phyloP scores from a whole-genome alignment of 768 basidiomycete genomes.

The Saitozyma sp. region DNA sequence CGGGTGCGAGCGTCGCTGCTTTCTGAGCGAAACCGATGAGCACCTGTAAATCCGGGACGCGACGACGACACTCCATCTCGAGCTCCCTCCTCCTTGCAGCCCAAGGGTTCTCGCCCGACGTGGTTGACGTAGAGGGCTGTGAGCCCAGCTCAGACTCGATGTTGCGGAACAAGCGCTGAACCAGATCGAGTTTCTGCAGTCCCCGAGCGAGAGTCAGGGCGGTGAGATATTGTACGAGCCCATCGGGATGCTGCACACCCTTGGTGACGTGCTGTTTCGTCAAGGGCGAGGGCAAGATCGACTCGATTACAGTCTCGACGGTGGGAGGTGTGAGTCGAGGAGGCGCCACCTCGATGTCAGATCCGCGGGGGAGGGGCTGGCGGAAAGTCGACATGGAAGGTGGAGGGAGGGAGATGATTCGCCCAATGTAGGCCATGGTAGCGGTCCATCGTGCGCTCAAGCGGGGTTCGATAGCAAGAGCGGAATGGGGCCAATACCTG shows the following conservation, averaged over 20 bases:
- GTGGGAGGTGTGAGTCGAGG: slow-evolving; percentile 71
- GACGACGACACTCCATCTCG: slow-evolving; percentile 70
- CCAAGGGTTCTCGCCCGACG: slow-evolving; percentile 64
- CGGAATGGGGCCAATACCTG: slow-evolving; percentile 52
- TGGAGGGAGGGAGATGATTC: slow-evolving; percentile 73
- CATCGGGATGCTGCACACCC: slow-evolving; percentile 70
- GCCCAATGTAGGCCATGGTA: slow-evolving; percentile 78
- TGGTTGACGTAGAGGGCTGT: slow-evolving; percentile 57
- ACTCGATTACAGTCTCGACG: slow-evolving; percentile 68
- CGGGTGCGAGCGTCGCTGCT: slow-evolving; percentile 45
- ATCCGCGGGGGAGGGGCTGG: slow-evolving; percentile 29
- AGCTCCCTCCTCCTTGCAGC: slow-evolving; percentile 64
- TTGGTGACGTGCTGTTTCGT: slow-evolving; percentile 75
- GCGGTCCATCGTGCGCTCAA: slow-evolving; percentile 67
- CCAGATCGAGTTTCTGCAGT: slow-evolving; percentile 67
- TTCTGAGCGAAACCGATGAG: slow-evolving; percentile 77
- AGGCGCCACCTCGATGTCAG: slow-evolving; percentile 6
- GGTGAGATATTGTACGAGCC: slow-evolving; percentile 81
- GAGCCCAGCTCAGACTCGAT: slow-evolving; percentile 64
- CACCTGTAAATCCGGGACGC: slow-evolving; percentile 84
- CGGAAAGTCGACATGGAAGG: slow-evolving; percentile 67
- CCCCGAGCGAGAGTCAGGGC: slow-evolving; percentile 75
- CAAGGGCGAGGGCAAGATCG: slow-evolving; percentile 71
- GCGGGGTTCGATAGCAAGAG: slow-evolving; percentile 45
- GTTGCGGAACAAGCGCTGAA: slow-evolving; percentile 58